phyloP scores from a whole-genome alignment of 192 early-diverging fungal species.

The Radiomyces spectabilis region DNA sequence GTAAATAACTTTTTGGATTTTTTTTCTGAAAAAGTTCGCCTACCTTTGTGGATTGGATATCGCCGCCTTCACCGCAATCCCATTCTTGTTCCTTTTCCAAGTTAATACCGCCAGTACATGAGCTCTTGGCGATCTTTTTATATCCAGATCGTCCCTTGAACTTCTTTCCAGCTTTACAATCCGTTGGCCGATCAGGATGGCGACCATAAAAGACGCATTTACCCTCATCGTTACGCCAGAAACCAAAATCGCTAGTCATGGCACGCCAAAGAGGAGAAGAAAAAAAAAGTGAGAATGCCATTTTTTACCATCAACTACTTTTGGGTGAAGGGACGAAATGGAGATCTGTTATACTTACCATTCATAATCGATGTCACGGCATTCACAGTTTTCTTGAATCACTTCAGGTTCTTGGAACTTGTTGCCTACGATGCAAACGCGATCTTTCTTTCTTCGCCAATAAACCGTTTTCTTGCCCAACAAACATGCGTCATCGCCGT shows the following conservation, averaged over 20 bases:
- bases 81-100: constrained; percentile 50
- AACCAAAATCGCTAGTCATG: constrained; percentile 54
- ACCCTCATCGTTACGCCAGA: constrained; percentile 63
- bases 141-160: constrained; percentile 80
- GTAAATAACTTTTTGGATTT: too few species aligned
- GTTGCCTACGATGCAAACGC: constrained; percentile 61
- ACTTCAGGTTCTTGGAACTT: constrained; percentile 49
- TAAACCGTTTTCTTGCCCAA: constrained; percentile 53
- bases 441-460: constrained; percentile 67
- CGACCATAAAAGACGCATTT: constrained; percentile 58
- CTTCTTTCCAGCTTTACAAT: constrained; percentile 54
- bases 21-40: too few species aligned
- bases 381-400: constrained; percentile 55
- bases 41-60: constrained; percentile 4
- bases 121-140: constrained; percentile 61
- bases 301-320: too few species aligned
- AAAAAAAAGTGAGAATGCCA: not conserved
- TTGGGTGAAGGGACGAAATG: too few species aligned
- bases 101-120: constrained; percentile 71
- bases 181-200: constrained; percentile 69
- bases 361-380: constrained; percentile 76
- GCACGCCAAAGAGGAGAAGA: not conserved
- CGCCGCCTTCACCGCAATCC: constrained; percentile 52
- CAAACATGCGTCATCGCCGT: constrained; percentile 57
- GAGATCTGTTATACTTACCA: constrained; percentile 52